Percentiles rank a stretch among this genome's conserved stretches.
phyloP scores from a whole-genome alignment of 2,329 filamentous ascomycete genomes.

The Pseudogymnoascus destructans region DNA sequence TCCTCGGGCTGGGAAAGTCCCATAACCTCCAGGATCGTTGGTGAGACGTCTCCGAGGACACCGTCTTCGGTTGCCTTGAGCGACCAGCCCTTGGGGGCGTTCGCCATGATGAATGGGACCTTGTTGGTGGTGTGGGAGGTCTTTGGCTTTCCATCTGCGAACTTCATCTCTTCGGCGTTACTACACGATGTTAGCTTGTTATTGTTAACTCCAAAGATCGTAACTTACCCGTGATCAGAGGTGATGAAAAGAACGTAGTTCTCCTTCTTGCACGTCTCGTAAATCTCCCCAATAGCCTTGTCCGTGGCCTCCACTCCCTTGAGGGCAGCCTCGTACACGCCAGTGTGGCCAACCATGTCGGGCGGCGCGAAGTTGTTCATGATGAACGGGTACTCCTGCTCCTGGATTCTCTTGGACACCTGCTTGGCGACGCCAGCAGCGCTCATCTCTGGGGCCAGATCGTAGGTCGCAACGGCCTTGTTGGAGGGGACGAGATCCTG shows the following conservation, averaged over 20 bases:
- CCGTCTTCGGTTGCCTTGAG: slow-evolving; percentile 65
- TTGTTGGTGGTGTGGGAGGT: slow-evolving; percentile 97
- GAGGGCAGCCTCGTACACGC: slow-evolving; percentile 90
- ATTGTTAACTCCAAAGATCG: not conserved
- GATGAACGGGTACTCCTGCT: slow-evolving; percentile 84
- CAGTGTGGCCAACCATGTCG: slow-evolving; percentile 98
- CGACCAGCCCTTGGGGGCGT: slow-evolving; percentile 79
- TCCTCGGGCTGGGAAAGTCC: slow-evolving; percentile 79
- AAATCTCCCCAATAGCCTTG: slow-evolving; percentile 83
- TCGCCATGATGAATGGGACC: slow-evolving; percentile 96
- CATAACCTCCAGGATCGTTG: slow-evolving; percentile 85
- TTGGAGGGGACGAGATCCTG: slow-evolving; percentile 75
- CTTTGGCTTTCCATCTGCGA: slow-evolving; percentile 88
- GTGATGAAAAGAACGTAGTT: slow-evolving; percentile 93
- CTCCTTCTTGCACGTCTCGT: slow-evolving; percentile 85
- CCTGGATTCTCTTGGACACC: slow-evolving; percentile 72
- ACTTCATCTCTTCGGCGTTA: slow-evolving; percentile 99
- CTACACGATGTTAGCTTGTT: slow-evolving; percentile 26
- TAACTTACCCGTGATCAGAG: slow-evolving; percentile 68
- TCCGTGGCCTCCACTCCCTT: slow-evolving; percentile 77
- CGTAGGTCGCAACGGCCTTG: slow-evolving; percentile 83
- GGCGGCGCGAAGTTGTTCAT: slow-evolving; percentile 99
- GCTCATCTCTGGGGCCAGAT: slow-evolving; percentile 91
- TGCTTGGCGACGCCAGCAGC: slow-evolving; percentile 81
- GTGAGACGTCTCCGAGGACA: slow-evolving; percentile 93